These are phyloP conservation scores for Exophiala oligosperma DNA, from an alignment of 2,329 filamentous ascomycete species.

Conservation along the genomic window DNA sequence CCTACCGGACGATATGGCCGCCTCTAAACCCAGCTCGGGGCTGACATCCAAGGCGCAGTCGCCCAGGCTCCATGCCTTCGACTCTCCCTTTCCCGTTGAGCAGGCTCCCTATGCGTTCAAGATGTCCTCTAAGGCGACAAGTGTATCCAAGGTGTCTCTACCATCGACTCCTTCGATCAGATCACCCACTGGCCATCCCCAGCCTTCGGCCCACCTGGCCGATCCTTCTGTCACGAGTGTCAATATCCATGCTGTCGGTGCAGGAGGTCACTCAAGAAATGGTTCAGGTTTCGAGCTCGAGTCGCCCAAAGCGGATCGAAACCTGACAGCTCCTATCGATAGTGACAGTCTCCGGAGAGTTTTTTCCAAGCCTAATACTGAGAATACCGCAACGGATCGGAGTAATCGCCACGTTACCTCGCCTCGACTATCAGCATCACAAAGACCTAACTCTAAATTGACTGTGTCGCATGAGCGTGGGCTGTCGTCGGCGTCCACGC, in stretches of 20 bases:
- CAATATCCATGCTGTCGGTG: constrained; percentile 38
- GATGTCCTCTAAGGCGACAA: constrained; percentile 43
- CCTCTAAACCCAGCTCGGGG: constrained; percentile 22
- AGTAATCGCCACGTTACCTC: constrained; percentile 17
- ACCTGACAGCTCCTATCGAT: constrained; percentile 16
- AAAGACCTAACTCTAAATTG: constrained; percentile 8
- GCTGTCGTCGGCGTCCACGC: constrained; percentile 14
- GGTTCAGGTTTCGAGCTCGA: constrained; percentile 25
- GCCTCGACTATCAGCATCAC: constrained; percentile 9
- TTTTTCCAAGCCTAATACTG: constrained; percentile 35
- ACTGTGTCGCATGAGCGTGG: constrained; percentile 21
- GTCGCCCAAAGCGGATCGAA: constrained; percentile 17
- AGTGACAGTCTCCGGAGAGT: constrained; percentile 24
- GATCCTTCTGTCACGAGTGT: constrained; percentile 49
- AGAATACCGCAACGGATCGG: constrained; percentile 19
- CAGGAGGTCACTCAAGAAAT: constrained; percentile 24
- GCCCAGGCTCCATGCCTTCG: constrained; percentile 20
- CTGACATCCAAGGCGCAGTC: constrained; percentile 25
- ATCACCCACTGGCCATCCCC: constrained; percentile 39
- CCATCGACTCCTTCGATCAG: constrained; percentile 39
- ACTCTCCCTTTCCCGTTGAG: constrained; percentile 16
- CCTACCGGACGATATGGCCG: constrained; percentile 19
- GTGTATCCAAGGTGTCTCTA: constrained; percentile 44
- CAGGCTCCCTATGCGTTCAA: constrained; percentile 36
- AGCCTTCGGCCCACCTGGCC: constrained; percentile 38